Evolutionary conservation across 805 yeast genomes (phyloP).

Genomic region (Saturnispora serradocipensis): DNA sequence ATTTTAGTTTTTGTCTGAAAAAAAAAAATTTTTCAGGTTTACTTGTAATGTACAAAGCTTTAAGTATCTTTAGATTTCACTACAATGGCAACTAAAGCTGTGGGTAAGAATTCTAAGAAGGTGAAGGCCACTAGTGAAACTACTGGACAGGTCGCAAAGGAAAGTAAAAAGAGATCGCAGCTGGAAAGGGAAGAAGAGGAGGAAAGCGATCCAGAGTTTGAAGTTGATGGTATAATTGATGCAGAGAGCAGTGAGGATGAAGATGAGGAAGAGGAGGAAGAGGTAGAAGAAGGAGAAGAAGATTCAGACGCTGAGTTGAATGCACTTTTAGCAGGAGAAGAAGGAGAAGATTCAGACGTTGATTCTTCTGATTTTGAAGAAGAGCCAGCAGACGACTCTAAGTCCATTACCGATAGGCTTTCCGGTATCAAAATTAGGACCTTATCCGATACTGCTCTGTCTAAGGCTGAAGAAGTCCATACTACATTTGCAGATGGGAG

Average conservation of each 20-base stretch:
- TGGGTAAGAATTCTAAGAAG: background rate
- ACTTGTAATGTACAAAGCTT: background rate
- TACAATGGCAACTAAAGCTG: background rate
- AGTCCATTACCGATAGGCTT: constrained; percentile 44
- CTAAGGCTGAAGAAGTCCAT: constrained; percentile 27
- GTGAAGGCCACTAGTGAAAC: background rate
- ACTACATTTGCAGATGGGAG: constrained; percentile 69
- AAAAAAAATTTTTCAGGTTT: background rate
- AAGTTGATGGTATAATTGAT: constrained; percentile 32
- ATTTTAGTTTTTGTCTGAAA: background rate
- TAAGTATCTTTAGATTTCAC: background rate
- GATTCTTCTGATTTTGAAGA: constrained; percentile 44
- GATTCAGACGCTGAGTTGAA: constrained; percentile 61
- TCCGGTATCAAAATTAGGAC: constrained; percentile 46
- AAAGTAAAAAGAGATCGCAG: constrained; percentile 13
- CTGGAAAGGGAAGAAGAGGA: constrained; percentile 22
- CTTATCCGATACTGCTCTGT: constrained; percentile 31
- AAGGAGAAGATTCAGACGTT: constrained; percentile 30
- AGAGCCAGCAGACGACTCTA: constrained; percentile 26
- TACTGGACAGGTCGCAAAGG: constrained; percentile 14
- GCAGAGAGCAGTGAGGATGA: constrained; percentile 32
- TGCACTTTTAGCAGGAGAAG: constrained; percentile 38
- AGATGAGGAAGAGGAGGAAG: constrained; percentile 1
- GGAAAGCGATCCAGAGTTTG: constrained; percentile 21
- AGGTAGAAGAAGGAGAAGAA: constrained; percentile 25